Evolutionary conservation across 345 rosid genomes (phyloP).

Genomic region (Eutrema yunnanense): DNA sequence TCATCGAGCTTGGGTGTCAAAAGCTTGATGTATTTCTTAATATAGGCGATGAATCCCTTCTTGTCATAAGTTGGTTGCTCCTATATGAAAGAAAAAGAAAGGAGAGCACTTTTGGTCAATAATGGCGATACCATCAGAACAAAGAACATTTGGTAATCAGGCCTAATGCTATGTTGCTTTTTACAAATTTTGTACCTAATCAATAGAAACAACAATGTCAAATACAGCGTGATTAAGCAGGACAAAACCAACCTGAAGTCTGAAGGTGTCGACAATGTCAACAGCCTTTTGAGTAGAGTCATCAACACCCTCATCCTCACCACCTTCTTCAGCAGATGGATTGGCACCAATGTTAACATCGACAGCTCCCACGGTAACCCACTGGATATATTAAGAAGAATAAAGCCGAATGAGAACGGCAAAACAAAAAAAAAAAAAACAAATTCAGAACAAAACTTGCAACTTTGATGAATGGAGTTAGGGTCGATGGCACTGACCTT

Average conservation of each 20-base stretch:
- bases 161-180: too few species aligned
- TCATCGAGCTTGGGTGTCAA: constrained; percentile 54
- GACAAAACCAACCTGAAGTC: constrained; percentile 47
- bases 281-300: constrained; percentile 76
- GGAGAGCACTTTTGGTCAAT: too few species aligned
- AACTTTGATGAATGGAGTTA: background rate
- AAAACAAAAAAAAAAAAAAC: background rate
- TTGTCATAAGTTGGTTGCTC: constrained; percentile 93
- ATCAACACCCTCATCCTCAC: constrained; percentile 86
- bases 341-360: constrained; percentile 92
- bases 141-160: too few species aligned
- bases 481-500: constrained; percentile 41
- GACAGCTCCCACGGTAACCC: constrained; percentile 76
- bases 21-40: constrained; percentile 74
- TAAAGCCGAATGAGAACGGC: background rate
- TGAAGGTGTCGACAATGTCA: constrained; percentile 96
- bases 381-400: constrained; percentile 34
- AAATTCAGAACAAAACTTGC: background rate
- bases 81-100: constrained; percentile 1
- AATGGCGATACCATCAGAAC: too few species aligned
- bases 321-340: constrained; percentile 91
- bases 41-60: constrained; percentile 61
- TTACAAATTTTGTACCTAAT: too few species aligned
- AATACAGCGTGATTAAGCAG: too few species aligned
- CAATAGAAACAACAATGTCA: too few species aligned